phyloP scores from a whole-genome alignment of 2,329 filamentous ascomycete genomes.

The Metarhizium album region DNA sequence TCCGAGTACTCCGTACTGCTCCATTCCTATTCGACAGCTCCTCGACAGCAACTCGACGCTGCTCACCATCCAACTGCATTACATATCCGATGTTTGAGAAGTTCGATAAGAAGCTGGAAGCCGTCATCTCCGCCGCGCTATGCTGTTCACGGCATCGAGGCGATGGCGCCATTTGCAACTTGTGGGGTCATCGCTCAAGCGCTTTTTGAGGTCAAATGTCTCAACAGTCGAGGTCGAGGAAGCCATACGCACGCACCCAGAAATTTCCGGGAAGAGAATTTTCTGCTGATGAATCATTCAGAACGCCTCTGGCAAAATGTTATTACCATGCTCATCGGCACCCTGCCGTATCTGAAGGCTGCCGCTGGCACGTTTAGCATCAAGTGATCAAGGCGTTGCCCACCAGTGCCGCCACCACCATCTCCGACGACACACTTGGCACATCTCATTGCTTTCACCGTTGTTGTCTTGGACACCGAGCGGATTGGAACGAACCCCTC shows the following conservation, averaged over 20 bases:
- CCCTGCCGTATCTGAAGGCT: neutral
- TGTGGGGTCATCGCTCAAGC: slow-evolving; percentile 7
- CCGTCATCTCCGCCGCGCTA: slow-evolving; percentile 1
- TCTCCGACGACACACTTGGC: neutral
- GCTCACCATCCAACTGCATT: neutral
- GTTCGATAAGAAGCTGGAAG: neutral
- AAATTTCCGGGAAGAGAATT: neutral
- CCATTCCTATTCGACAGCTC: too few relatives aligned
- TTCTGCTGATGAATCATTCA: too few relatives aligned
- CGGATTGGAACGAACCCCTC: neutral
- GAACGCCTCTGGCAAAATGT: too few relatives aligned
- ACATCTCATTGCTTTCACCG: neutral
- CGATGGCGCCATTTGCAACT: slow-evolving; percentile 8
- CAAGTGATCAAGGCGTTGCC: neutral
- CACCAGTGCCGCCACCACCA: neutral
- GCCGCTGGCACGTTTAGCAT: neutral
- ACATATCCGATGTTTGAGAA: neutral
- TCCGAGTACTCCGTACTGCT: neutral
- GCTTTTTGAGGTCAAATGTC: neutral
- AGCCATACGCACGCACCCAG: neutral
- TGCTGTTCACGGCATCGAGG: slow-evolving; percentile 1
- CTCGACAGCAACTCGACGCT: too few relatives aligned
- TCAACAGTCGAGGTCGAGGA: neutral
- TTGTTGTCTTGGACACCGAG: neutral
- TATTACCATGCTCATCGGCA: neutral